phyloP scores from a whole-genome alignment of 2,329 filamentous ascomycete species.

The Fulvia fulva region DNA sequence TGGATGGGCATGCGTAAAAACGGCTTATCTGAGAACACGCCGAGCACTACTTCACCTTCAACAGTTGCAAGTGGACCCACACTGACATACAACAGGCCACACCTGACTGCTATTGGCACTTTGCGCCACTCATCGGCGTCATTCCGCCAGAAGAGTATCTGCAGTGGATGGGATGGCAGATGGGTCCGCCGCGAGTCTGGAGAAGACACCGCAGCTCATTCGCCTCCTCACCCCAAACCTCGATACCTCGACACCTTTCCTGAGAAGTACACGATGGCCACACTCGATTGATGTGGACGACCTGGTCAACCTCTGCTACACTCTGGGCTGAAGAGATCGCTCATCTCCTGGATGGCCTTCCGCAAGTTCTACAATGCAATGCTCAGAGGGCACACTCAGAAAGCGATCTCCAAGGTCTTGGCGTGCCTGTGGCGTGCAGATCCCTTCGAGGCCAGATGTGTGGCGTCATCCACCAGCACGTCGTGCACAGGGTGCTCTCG shows the following conservation, averaged over 20 bases:
- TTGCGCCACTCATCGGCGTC: slow-evolving; percentile 41
- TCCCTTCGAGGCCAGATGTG: slow-evolving; percentile 32
- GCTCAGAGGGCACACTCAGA: slow-evolving; percentile 38
- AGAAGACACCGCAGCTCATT: slow-evolving; percentile 8
- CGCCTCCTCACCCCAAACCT: slow-evolving; percentile 14
- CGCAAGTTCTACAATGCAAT: slow-evolving; percentile 15
- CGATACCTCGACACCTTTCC: slow-evolving; percentile 10
- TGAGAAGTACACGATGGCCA: slow-evolving; percentile 2
- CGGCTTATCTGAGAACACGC: slow-evolving; percentile 35
- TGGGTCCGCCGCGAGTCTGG: slow-evolving; percentile 25
- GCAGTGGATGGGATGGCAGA: slow-evolving; percentile 44
- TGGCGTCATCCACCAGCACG: slow-evolving; percentile 11
- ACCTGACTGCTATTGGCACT: neutral
- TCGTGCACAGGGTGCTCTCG: too few relatives aligned
- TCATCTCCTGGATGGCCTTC: slow-evolving; percentile 20
- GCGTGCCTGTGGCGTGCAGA: slow-evolving; percentile 50
- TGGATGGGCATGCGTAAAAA: slow-evolving; percentile 36
- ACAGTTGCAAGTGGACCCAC: neutral
- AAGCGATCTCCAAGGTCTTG: slow-evolving; percentile 50
- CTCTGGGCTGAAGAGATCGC: slow-evolving; percentile 10
- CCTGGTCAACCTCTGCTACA: slow-evolving; percentile 10
- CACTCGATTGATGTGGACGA: slow-evolving; percentile 8
- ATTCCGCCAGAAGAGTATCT: slow-evolving; percentile 47
- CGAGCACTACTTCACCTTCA: neutral
- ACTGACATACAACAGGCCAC: slow-evolving; percentile 2